Evolutionary conservation across 441 rosid genomes (phyloP), one percentile per base, ranked within the genome.

Genomic region (Sinapis alba): DNA sequence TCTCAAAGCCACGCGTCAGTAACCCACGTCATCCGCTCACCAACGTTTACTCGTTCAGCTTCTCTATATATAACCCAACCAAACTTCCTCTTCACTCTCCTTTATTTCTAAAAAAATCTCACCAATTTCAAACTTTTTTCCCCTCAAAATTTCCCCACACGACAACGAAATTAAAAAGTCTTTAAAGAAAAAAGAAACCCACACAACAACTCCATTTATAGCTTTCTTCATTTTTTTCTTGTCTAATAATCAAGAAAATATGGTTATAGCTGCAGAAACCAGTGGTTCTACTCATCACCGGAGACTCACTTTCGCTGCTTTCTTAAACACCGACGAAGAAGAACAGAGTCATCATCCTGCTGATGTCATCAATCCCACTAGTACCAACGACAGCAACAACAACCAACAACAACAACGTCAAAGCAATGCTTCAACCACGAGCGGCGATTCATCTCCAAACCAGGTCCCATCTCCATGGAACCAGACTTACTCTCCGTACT

Each of bases 301-400:
- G 65, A 75, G 88, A 41, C 88, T 81, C 13, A 86, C 83, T 23
- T 78, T 90, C 7, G 88, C 85, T 12, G 80, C 84, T 47, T 83
- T 86, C 65, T 81, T 90, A 71, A 59, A 68, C 7, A 72, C 83
- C 1, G 87, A 90, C 63, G 71, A 57, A 1, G 81, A 78, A 65
- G 81, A 67, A 50, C 51, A 60, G 0, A 72, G 1, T 16, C 77
- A 61, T 16, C 77, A 61, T 8, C 69, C 10, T 16, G 66, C 1
- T 66, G 80, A 65, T 21, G 7, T 36, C 70, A 73, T 28, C 10
- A 59, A 75, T 41, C 54, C 67, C 0, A 19, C 13, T 19, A 61
- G 30, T 10, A 62, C 24, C 2, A 38, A 7, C 21, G 74, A 68
- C 50, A 38, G 7, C 21, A 74, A 68, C 50, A 82, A 77, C 4